These are phyloP conservation scores for Beauveria medogensis DNA, from an alignment of 2,329 filamentous ascomycete species.

Conservation along the genomic window DNA sequence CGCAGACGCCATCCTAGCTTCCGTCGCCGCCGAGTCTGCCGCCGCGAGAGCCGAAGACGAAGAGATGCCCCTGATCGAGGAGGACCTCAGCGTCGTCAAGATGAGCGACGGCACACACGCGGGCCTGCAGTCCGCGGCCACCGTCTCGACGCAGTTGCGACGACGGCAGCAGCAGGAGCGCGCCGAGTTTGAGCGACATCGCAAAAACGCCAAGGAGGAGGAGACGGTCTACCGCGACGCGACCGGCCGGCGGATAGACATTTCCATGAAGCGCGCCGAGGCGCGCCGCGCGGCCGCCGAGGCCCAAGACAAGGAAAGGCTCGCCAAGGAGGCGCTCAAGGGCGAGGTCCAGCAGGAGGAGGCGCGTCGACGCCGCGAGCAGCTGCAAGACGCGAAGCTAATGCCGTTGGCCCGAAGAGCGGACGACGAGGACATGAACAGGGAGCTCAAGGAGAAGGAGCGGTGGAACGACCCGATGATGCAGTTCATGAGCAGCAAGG, in stretches of 20 bases:
- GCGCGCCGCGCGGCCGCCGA: conserved; percentile 57
- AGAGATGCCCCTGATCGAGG: conserved; percentile 39
- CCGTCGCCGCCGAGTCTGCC: conserved; percentile 58
- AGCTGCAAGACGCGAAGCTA: conserved; percentile 70
- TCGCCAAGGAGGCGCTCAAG: conserved; percentile 61
- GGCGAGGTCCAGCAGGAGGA: conserved; percentile 78
- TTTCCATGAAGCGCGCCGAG: conserved; percentile 83
- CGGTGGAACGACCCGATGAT: conserved; percentile 95
- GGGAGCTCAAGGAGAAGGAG: conserved; percentile 64
- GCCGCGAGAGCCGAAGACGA: conserved; percentile 41
- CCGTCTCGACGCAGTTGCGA: conserved; percentile 63
- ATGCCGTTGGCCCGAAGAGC: conserved; percentile 71
- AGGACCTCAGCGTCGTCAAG: conserved; percentile 42
- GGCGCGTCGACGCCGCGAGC: conserved; percentile 54
- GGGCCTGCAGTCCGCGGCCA: conserved; percentile 74
- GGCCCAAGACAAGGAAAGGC: conserved; percentile 63
- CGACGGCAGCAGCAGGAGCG: conserved; percentile 58
- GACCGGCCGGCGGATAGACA: conserved; percentile 86
- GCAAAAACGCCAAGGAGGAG: conserved; percentile 42
- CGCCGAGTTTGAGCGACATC: conserved; percentile 38
- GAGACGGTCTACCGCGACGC: conserved; percentile 96
- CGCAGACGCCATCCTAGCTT: conserved; percentile 71
- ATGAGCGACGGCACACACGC: conserved; percentile 87
- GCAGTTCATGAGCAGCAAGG: conserved; percentile 57
- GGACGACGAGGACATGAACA: conserved; percentile 84